Conservation (phyloP, 1,284 basidiomycete species). For the Thelephora terrestris region DNA sequence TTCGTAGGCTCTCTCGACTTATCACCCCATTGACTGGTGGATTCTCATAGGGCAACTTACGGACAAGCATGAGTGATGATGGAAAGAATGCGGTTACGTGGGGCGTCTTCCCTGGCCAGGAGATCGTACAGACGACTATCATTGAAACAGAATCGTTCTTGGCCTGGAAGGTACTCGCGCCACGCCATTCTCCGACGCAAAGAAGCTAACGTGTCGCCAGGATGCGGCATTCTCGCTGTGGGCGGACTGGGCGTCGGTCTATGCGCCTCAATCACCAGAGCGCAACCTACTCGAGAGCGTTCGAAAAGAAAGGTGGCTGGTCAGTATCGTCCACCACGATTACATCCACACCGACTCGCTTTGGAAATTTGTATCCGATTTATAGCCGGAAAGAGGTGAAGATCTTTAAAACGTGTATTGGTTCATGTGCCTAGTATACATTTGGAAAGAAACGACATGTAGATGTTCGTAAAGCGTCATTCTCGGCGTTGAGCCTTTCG, state of each 20-base stretch:
- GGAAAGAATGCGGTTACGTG: slow-evolving; percentile 95
- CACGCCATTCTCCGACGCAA: background rate
- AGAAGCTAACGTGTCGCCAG: slow-evolving; percentile 28
- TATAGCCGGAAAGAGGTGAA: background rate
- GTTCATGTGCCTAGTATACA: background rate
- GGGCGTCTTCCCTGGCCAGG: slow-evolving; percentile 96
- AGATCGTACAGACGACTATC: slow-evolving; percentile 94
- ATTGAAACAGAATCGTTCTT: slow-evolving; percentile 90
- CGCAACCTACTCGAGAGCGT: slow-evolving; percentile 67
- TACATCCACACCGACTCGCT: slow-evolving; percentile 76
- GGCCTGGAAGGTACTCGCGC: slow-evolving; percentile 72
- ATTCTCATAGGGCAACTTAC: slow-evolving; percentile 61
- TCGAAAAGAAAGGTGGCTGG: slow-evolving; percentile 75
- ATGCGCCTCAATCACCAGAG: slow-evolving; percentile 67
- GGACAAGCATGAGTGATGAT: slow-evolving; percentile 71
- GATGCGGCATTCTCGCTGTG: slow-evolving; percentile 97
- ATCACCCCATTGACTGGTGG: background rate
- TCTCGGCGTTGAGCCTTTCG: background rate
- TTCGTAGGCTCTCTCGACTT: slow-evolving; percentile 23
- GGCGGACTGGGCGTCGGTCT: slow-evolving; percentile 89
- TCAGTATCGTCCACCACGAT: slow-evolving; percentile 92
- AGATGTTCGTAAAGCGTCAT: background rate
- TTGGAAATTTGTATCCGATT: slow-evolving; percentile 73
- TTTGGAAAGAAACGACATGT: background rate
- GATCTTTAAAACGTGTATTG: background rate